These are phyloP conservation scores for Leucaena leucocephala DNA, from an alignment of 306 rosid genomes.

Conservation along the genomic window DNA sequence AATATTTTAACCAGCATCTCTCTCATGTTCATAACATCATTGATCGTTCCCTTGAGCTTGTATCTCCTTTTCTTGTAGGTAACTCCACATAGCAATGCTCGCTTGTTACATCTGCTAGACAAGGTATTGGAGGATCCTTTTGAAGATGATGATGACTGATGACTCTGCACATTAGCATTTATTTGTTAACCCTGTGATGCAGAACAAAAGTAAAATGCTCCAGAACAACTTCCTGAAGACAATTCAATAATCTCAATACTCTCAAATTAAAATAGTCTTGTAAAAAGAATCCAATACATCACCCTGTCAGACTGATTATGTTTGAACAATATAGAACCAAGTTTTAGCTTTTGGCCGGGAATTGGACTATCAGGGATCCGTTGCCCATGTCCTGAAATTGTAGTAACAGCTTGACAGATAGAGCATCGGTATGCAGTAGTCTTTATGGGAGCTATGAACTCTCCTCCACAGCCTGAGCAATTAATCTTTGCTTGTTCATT, in stretches of 20 bases:
- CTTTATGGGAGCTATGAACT: neutral
- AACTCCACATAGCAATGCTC: conserved; percentile 79
- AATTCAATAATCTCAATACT: neutral
- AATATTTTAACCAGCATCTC: conserved; percentile 43
- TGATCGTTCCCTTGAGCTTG: conserved; percentile 60
- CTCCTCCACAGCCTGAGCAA: conserved; percentile 28
- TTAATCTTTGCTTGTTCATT: neutral
- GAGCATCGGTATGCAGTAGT: conserved; percentile 21
- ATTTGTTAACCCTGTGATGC: neutral
- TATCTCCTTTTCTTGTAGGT: conserved; percentile 45
- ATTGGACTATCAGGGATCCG: neutral
- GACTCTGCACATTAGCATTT: neutral
- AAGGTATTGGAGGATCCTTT: conserved; percentile 7
- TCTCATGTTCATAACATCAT: conserved; percentile 64
- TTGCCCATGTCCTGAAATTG: conserved; percentile 1
- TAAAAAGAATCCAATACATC: neutral
- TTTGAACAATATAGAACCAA: conserved; percentile 3
- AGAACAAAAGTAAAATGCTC: neutral
- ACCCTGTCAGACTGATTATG: neutral
- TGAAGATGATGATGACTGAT: neutral
- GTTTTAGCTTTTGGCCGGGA: neutral
- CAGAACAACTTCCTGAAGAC: neutral
- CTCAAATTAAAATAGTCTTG: neutral
- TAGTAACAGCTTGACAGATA: neutral
- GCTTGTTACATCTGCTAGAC: conserved; percentile 33